These are phyloP conservation scores for Drechslera avenae DNA, from an alignment of 2,329 filamentous ascomycete genomes.

Conservation along the genomic window DNA sequence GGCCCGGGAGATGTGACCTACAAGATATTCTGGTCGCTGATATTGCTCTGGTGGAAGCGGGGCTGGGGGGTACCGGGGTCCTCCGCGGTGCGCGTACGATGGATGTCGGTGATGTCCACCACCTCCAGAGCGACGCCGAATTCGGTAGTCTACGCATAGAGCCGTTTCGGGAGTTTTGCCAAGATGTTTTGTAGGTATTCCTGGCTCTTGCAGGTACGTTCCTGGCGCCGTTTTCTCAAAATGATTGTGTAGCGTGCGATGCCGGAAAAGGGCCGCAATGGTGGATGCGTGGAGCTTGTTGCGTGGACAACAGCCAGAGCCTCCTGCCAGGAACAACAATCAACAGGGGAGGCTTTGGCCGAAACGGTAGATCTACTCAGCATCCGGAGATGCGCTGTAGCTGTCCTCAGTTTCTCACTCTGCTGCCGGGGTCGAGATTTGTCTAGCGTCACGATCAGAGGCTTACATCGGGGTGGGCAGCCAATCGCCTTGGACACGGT, in stretches of 20 bases:
- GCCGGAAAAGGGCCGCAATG: background rate
- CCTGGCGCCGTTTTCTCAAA: too few relatives aligned
- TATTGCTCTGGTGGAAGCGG: background rate
- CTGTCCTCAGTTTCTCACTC: background rate
- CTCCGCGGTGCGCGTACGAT: too few relatives aligned
- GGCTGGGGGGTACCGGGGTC: too few relatives aligned
- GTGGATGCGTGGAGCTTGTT: background rate
- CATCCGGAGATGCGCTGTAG: background rate
- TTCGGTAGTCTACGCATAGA: background rate
- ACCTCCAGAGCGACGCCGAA: background rate
- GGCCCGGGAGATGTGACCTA: background rate
- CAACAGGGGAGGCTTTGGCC: background rate
- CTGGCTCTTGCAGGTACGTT: background rate
- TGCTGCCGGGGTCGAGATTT: constrained; percentile 8
- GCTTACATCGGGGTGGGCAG: constrained; percentile 1
- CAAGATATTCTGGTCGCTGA: too few relatives aligned
- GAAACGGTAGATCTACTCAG: background rate
- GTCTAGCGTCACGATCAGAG: constrained; percentile 9
- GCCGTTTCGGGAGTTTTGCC: background rate
- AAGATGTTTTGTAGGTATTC: background rate
- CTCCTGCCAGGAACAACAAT: background rate
- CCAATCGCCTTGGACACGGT: constrained; percentile 4
- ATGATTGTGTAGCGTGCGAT: too few relatives aligned
- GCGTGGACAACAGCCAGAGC: background rate
- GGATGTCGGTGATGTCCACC: too few relatives aligned